Evolutionary conservation across 1,284 basidiomycete species (phyloP).

Genomic region (Fomitopsis betulina): DNA sequence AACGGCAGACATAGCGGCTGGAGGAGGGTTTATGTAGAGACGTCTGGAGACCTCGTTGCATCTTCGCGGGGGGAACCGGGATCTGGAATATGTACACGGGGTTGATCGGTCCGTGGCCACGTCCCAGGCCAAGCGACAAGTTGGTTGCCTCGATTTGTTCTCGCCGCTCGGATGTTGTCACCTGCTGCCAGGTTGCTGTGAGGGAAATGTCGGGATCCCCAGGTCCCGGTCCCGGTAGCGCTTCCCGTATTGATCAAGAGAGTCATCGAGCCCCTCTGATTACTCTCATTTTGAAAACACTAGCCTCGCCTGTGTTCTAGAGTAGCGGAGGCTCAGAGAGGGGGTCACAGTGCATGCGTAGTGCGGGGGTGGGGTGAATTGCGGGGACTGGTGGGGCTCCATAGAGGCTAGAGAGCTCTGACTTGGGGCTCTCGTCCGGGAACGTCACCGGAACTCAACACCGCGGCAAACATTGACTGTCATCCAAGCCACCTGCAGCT

Average conservation of each 20-base stretch:
- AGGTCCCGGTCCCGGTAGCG: background rate
- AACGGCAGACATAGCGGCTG: background rate
- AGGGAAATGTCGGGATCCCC: background rate
- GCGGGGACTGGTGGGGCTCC: background rate
- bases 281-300: background rate
- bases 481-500: no score
- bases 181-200: slow-evolving; percentile 1
- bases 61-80: slow-evolving; percentile 21
- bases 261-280: background rate
- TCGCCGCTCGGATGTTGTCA: slow-evolving; percentile 9
- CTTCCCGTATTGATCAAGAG: background rate
- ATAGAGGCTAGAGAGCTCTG: background rate
- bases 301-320: background rate
- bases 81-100: slow-evolving; percentile 13
- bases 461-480: no score
- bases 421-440: background rate
- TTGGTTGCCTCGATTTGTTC: slow-evolving; percentile 4
- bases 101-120: slow-evolving; percentile 9
- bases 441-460: background rate
- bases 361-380: background rate
- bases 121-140: background rate
- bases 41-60: slow-evolving; percentile 19
- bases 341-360: background rate
- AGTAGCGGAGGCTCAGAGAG: background rate
- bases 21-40: slow-evolving; percentile 3